These are phyloP conservation scores for Acrodontium crateriforme DNA, from an alignment of 2,329 filamentous ascomycete species.

Conservation along the genomic window DNA sequence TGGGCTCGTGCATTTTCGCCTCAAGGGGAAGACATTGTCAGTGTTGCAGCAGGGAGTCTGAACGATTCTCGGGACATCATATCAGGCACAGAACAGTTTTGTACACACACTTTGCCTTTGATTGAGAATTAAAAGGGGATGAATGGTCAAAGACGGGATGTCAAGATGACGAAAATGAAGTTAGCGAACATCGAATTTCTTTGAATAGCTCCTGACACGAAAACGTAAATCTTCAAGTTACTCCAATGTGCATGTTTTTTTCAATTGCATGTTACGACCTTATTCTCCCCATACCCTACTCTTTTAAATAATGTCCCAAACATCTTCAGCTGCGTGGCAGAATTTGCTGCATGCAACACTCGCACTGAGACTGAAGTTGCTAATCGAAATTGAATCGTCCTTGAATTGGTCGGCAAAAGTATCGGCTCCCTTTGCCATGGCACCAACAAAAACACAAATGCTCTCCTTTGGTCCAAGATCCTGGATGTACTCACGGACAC, in stretches of 20 bases:
- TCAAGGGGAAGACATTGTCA: constrained; percentile 10
- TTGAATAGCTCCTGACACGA: too few relatives aligned
- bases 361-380: constrained; percentile 92
- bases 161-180: too few relatives aligned
- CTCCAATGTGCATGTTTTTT: neutral
- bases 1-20: too few relatives aligned
- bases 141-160: too few relatives aligned
- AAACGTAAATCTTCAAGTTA: neutral
- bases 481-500: constrained; percentile 78
- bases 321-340: constrained; percentile 94
- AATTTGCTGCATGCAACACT: constrained; percentile 99
- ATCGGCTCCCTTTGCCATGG: constrained; percentile 94
- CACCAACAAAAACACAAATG: constrained; percentile 93
- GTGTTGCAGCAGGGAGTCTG: constrained; percentile 11
- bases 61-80: constrained; percentile 13
- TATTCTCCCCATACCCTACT: too few relatives aligned
- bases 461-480: constrained; percentile 70
- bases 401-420: constrained; percentile 91
- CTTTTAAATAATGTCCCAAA: constrained; percentile 76
- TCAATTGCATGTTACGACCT: neutral
- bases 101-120: constrained; percentile 9
- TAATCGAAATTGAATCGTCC: constrained; percentile 95
- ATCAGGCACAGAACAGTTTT: constrained; percentile 14
- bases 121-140: constrained; percentile 8
- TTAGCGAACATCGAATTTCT: too few relatives aligned